Percentiles rank a stretch among this genome's conserved stretches.
phyloP scores from a whole-genome alignment of 345 rosid species.

The Alliaria petiolata region DNA sequence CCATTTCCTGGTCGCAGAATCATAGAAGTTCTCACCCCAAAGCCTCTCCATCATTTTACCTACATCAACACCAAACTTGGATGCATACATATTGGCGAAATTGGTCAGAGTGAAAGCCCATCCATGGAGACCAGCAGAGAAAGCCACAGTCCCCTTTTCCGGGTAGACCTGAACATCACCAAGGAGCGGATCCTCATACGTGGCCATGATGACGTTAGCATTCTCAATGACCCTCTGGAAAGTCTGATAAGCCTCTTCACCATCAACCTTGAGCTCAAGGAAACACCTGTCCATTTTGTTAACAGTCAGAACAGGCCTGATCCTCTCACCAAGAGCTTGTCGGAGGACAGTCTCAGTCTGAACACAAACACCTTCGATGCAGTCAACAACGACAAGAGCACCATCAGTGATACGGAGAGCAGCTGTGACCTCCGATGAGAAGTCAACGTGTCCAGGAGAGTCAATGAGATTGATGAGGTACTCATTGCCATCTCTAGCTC shows the following conservation, averaged over 20 bases:
- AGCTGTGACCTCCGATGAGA: slow-evolving; percentile 79
- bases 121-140: slow-evolving; percentile 78
- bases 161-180: slow-evolving; percentile 76
- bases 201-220: slow-evolving; percentile 79
- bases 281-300: slow-evolving; percentile 86
- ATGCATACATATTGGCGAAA: slow-evolving; percentile 75
- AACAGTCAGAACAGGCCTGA: slow-evolving; percentile 71
- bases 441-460: slow-evolving; percentile 75
- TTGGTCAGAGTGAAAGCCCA: slow-evolving; percentile 77
- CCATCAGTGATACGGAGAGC: slow-evolving; percentile 82
- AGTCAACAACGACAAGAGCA: slow-evolving; percentile 74
- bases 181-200: slow-evolving; percentile 72
- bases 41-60: slow-evolving; percentile 75
- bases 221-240: slow-evolving; percentile 71
- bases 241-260: slow-evolving; percentile 79
- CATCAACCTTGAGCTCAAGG: slow-evolving; percentile 78
- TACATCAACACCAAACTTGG: slow-evolving; percentile 70
- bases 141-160: slow-evolving; percentile 76
- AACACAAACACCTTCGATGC: slow-evolving; percentile 74
- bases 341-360: slow-evolving; percentile 78
- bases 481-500: slow-evolving; percentile 59
- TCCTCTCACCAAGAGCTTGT: slow-evolving; percentile 78
- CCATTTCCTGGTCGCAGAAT: slow-evolving; percentile 74
- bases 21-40: slow-evolving; percentile 45
- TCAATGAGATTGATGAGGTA: slow-evolving; percentile 74